Percentiles rank a stretch among this genome's conserved stretches.
phyloP scores from a whole-genome alignment of 169 alveolate genomes.

The Cryptosporidium meleagridis region DNA sequence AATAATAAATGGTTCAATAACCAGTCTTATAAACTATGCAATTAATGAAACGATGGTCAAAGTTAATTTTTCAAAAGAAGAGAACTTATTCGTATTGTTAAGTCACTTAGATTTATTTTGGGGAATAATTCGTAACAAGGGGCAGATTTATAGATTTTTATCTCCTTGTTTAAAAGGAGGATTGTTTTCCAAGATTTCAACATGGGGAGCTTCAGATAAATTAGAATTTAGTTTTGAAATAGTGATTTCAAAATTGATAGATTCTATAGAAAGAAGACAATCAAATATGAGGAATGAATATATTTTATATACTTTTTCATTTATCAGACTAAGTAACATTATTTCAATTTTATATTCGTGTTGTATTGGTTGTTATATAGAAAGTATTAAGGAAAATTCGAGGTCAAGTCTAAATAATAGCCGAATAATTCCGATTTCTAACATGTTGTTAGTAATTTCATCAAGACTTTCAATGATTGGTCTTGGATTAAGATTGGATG shows the following conservation, averaged over 20 bases:
- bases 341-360: conserved; percentile 55
- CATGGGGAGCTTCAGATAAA: conserved; percentile 38
- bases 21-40: neutral
- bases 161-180: conserved; percentile 49
- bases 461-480: conserved; percentile 12
- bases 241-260: neutral
- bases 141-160: conserved; percentile 27
- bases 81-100: neutral
- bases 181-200: neutral
- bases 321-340: conserved; percentile 26
- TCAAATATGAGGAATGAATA: neutral
- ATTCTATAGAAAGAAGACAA: conserved; percentile 1
- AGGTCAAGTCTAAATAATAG: conserved; percentile 5
- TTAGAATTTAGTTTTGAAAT: conserved; percentile 23
- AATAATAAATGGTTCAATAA: neutral
- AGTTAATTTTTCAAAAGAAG: neutral
- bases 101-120: conserved; percentile 37
- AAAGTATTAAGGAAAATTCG: neutral
- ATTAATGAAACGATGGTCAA: neutral
- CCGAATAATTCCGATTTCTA: conserved; percentile 10
- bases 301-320: conserved; percentile 8
- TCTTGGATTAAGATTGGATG: neutral
- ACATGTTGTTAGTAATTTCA: conserved; percentile 10
- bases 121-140: conserved; percentile 36
- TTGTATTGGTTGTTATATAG: conserved; percentile 35